A percentile compares a stretch with the other conserved stretches of the same genome.
phyloP scores from a whole-genome alignment of 192 early-diverging fungal species.

The Phycomyces blakesleeanus region DNA sequence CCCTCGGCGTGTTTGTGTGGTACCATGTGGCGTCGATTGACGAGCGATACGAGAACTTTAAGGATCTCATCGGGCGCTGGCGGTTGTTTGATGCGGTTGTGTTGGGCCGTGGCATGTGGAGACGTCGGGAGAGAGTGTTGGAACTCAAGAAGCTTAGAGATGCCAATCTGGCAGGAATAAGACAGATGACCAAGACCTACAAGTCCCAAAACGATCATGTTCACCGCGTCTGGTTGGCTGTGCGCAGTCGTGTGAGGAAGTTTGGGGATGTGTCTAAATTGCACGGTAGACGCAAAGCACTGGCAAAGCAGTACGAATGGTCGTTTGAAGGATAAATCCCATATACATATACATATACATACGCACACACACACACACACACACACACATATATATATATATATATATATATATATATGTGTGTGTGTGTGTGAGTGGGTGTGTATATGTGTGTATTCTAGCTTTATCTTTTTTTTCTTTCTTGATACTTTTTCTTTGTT shows the following conservation, averaged over 20 bases:
- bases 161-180: constrained; percentile 9
- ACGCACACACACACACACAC: too few relatives aligned
- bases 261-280: constrained; percentile 17
- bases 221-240: constrained; percentile 18
- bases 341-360: too few relatives aligned
- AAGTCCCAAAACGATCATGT: constrained; percentile 18
- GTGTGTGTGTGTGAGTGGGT: too few relatives aligned
- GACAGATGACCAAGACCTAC: constrained; percentile 15
- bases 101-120: constrained; percentile 38
- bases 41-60: constrained; percentile 33
- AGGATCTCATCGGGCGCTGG: constrained; percentile 36
- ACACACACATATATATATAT: too few relatives aligned
- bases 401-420: too few relatives aligned
- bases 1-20: constrained; percentile 36
- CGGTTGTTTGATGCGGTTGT: constrained; percentile 39
- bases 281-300: not conserved
- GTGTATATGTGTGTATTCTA: too few relatives aligned
- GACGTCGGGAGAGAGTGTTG: constrained; percentile 26
- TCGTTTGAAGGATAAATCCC: constrained; percentile 24
- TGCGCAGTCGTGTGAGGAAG: constrained; percentile 17
- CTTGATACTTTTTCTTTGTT: too few relatives aligned
- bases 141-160: constrained; percentile 27
- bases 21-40: constrained; percentile 41
- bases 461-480: too few relatives aligned
- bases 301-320: constrained; percentile 32